Conservation (phyloP, 805 yeast genomes). For the Candida montana region DNA sequence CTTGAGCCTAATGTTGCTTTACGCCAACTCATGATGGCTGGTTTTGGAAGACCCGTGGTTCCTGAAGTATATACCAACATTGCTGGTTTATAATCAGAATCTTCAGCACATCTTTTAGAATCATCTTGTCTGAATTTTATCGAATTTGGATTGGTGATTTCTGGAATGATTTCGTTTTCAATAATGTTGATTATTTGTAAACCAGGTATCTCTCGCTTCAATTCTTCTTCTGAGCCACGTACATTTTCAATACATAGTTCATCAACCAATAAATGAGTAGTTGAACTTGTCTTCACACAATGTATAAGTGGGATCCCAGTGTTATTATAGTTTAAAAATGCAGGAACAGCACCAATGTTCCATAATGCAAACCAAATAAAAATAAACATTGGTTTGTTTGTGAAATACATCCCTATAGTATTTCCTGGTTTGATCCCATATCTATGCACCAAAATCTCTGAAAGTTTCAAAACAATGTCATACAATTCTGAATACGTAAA, state of each 20-base stretch:
- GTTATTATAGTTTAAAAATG: conserved; percentile 78
- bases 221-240: conserved; percentile 40
- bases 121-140: conserved; percentile 53
- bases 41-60: conserved; percentile 91
- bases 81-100: conserved; percentile 57
- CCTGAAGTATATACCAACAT: conserved; percentile 87
- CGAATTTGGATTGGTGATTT: conserved; percentile 34
- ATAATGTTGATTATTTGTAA: conserved; percentile 45
- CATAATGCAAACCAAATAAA: conserved; percentile 81
- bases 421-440: conserved; percentile 64
- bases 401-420: conserved; percentile 67
- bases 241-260: conserved; percentile 57
- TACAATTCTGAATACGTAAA: conserved; percentile 68
- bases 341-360: conserved; percentile 88
- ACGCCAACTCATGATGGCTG: conserved; percentile 91
- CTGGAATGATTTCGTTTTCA: conserved; percentile 41
- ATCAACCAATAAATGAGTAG: conserved; percentile 66
- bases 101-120: conserved; percentile 50
- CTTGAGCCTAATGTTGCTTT: conserved; percentile 68
- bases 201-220: conserved; percentile 32
- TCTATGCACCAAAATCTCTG: conserved; percentile 56
- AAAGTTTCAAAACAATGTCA: conserved; percentile 58
- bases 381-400: conserved; percentile 78
- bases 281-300: conserved; percentile 65
- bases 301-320: conserved; percentile 71